These are phyloP conservation scores for Ottelia alismoides DNA, from an alignment of 106 monocot genomes.

Conservation along the genomic window DNA sequence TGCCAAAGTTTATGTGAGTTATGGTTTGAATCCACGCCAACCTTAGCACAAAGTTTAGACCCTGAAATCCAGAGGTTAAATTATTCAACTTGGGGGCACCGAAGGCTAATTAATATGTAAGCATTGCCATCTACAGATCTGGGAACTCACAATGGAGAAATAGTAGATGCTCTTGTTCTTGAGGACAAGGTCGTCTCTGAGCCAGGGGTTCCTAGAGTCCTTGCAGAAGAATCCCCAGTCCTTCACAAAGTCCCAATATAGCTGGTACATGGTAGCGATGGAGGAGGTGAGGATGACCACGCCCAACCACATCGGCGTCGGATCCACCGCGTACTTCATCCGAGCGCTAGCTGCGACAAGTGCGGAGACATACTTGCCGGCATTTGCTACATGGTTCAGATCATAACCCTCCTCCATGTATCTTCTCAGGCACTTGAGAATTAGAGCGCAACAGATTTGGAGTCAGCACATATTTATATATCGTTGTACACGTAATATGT, in stretches of 20 bases:
- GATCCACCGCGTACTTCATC: slow-evolving; percentile 60
- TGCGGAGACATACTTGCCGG: slow-evolving; percentile 86
- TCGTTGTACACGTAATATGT: not conserved
- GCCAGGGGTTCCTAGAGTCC: slow-evolving; percentile 44
- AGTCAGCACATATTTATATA: not conserved
- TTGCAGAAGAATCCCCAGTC: slow-evolving; percentile 78
- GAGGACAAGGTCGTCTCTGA: slow-evolving; percentile 77
- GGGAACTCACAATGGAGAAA: slow-evolving; percentile 53
- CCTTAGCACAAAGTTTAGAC: slow-evolving; percentile 69
- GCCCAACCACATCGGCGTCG: slow-evolving; percentile 40
- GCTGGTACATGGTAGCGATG: slow-evolving; percentile 67
- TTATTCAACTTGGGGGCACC: not conserved
- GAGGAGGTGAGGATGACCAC: slow-evolving; percentile 43
- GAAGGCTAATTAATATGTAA: not conserved
- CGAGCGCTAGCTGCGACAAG: slow-evolving; percentile 77
- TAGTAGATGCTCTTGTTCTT: slow-evolving; percentile 76
- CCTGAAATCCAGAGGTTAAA: slow-evolving; percentile 20
- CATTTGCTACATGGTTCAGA: slow-evolving; percentile 72
- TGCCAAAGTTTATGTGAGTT: slow-evolving; percentile 32
- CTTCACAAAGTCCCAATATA: slow-evolving; percentile 98
- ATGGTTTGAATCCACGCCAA: slow-evolving; percentile 86
- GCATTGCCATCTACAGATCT: not conserved
- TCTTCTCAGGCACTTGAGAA: slow-evolving; percentile 63
- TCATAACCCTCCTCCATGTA: slow-evolving; percentile 91
- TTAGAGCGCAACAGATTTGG: not conserved